Evolutionary conservation across 208 protist species (phyloP).

Genomic region (Crithidia sp.): DNA sequence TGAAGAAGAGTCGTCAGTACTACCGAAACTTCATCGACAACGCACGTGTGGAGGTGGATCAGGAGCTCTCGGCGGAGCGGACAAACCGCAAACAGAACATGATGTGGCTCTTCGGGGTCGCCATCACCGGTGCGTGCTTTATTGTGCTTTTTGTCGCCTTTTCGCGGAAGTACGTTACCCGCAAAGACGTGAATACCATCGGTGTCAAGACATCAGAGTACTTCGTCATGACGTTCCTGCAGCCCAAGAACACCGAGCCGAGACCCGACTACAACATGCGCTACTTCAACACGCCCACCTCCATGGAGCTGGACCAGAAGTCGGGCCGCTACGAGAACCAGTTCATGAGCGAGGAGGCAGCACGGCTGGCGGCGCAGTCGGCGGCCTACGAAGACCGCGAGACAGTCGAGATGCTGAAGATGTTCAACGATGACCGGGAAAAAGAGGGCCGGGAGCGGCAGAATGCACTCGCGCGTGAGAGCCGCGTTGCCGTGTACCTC

Average conservation of each 20-base stretch:
- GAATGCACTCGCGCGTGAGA: conserved; percentile 35
- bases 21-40: conserved; percentile 81
- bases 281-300: conserved; percentile 77
- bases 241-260: conserved; percentile 81
- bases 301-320: conserved; percentile 72
- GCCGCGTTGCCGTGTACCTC: conserved; percentile 65
- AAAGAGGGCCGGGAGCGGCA: conserved; percentile 16
- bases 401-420: conserved; percentile 65
- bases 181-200: conserved; percentile 64
- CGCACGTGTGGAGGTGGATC: conserved; percentile 61
- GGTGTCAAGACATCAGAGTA: conserved; percentile 64
- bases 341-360: conserved; percentile 33
- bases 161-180: conserved; percentile 53
- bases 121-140: conserved; percentile 48
- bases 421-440: conserved; percentile 87
- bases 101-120: conserved; percentile 57
- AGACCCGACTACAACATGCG: conserved; percentile 82
- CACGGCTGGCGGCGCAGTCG: conserved; percentile 39
- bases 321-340: conserved; percentile 45
- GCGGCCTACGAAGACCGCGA: conserved; percentile 57
- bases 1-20: conserved; percentile 86
- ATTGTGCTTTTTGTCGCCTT: conserved; percentile 67
- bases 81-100: conserved; percentile 40
- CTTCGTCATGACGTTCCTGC: conserved; percentile 74
- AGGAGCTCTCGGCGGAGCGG: conserved; percentile 46